A percentile compares a stretch with the other conserved stretches of the same genome.
Evolutionary conservation across 768 basidiomycete genomes (phyloP).

Genomic region (Naematelia encephala): DNA sequence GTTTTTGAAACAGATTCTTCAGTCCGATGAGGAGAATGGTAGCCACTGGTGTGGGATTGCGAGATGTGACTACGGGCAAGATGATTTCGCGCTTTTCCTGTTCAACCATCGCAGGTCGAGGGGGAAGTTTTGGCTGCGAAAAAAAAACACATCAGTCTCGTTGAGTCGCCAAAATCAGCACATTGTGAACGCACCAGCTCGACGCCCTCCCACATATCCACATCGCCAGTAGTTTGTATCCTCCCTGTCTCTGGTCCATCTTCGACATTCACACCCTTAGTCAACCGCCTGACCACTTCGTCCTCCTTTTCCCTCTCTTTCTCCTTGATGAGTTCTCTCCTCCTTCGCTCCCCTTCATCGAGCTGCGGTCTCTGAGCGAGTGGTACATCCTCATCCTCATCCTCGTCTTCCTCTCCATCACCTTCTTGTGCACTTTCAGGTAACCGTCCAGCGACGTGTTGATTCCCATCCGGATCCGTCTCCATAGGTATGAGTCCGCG

Average conservation of each 20-base stretch:
- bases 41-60: conserved; percentile 65
- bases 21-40: conserved; percentile 86
- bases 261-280: conserved; percentile 69
- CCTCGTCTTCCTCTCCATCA: conserved; percentile 17
- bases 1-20: conserved; percentile 94
- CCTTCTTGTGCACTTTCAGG: conserved; percentile 18
- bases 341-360: conserved; percentile 35
- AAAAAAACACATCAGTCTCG: conserved; percentile 46
- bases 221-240: conserved; percentile 11
- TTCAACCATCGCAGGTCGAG: conserved; percentile 76
- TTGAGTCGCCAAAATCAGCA: neutral
- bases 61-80: conserved; percentile 79
- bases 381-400: conserved; percentile 61
- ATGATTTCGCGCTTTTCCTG: conserved; percentile 77
- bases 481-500: conserved; percentile 40
- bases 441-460: conserved; percentile 61
- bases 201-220: conserved; percentile 47
- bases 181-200: conserved; percentile 40
- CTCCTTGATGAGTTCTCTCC: conserved; percentile 39
- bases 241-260: conserved; percentile 52
- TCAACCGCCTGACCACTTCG: conserved; percentile 57
- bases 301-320: conserved; percentile 41
- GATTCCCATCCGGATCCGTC: conserved; percentile 59
- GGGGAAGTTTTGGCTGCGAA: conserved; percentile 53
- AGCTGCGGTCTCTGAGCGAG: conserved; percentile 54